These are phyloP conservation scores for Lenzites betulinus DNA, from an alignment of 768 basidiomycete genomes.

Conservation along the genomic window DNA sequence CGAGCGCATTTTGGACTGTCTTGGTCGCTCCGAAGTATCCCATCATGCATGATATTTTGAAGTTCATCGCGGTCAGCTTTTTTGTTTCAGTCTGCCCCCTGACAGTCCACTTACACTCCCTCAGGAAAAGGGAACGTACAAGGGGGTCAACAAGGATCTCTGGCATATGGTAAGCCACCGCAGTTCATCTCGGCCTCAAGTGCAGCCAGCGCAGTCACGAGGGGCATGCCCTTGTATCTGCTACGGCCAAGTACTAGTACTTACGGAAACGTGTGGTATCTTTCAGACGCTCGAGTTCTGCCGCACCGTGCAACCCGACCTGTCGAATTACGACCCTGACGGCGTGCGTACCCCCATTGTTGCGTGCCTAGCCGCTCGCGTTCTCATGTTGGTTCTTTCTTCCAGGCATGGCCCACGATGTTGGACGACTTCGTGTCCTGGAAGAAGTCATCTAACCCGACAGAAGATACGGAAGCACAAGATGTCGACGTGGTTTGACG, in stretches of 20 bases:
- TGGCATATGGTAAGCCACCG: constrained; percentile 72
- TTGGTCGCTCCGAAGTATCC: constrained; percentile 68
- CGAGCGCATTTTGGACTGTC: constrained; percentile 76
- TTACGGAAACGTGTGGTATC: neutral
- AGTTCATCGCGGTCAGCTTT: constrained; percentile 61
- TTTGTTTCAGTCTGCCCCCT: neutral
- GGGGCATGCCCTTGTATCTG: neutral
- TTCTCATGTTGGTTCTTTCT: neutral
- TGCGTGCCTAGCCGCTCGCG: neutral
- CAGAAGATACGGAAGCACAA: neutral
- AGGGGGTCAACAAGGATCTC: constrained; percentile 80
- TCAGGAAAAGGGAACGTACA: constrained; percentile 60
- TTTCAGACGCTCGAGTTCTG: constrained; percentile 77
- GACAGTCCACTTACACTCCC: neutral
- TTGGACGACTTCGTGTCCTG: constrained; percentile 77
- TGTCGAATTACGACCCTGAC: constrained; percentile 73
- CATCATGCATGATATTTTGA: constrained; percentile 61
- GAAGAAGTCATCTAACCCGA: constrained; percentile 42
- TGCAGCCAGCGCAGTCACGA: neutral
- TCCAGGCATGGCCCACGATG: constrained; percentile 80
- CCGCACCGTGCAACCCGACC: constrained; percentile 54
- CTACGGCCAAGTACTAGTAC: neutral
- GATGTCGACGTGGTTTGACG: neutral
- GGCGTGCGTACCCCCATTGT: constrained; percentile 47
- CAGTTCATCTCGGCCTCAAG: neutral